Conservation (phyloP, 805 yeast species). For the Sugiyamaella floridensis region DNA sequence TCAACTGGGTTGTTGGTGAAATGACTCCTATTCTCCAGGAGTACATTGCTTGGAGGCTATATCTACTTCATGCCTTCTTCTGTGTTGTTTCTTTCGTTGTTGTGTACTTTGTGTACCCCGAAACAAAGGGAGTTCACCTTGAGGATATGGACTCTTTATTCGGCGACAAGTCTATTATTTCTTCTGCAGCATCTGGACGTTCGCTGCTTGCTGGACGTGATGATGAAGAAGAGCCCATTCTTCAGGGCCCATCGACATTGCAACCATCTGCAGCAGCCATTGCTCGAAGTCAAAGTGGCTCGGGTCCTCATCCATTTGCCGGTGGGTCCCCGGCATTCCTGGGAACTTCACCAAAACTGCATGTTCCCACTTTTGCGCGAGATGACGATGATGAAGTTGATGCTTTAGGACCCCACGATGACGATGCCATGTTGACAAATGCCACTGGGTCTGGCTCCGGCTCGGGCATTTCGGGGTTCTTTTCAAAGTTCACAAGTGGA, state of each 20-base stretch:
- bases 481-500: neutral
- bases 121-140: constrained; percentile 78
- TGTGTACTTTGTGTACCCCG: constrained; percentile 73
- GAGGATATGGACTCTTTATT: constrained; percentile 91
- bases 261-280: constrained; percentile 26
- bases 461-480: neutral
- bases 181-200: constrained; percentile 13
- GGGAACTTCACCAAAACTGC: neutral
- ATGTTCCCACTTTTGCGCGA: neutral
- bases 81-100: constrained; percentile 67
- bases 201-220: constrained; percentile 13
- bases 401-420: neutral
- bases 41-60: constrained; percentile 67
- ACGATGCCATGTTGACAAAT: neutral
- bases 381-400: neutral
- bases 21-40: constrained; percentile 83
- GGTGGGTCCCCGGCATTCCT: neutral
- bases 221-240: constrained; percentile 11
- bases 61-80: constrained; percentile 72
- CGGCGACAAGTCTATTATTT: constrained; percentile 47
- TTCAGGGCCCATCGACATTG: constrained; percentile 16
- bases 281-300: constrained; percentile 12
- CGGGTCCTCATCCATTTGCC: neutral
- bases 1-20: constrained; percentile 87
- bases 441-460: neutral